Conservation (phyloP, 2,329 filamentous ascomycete genomes). For the Aschersonia sp. region DNA sequence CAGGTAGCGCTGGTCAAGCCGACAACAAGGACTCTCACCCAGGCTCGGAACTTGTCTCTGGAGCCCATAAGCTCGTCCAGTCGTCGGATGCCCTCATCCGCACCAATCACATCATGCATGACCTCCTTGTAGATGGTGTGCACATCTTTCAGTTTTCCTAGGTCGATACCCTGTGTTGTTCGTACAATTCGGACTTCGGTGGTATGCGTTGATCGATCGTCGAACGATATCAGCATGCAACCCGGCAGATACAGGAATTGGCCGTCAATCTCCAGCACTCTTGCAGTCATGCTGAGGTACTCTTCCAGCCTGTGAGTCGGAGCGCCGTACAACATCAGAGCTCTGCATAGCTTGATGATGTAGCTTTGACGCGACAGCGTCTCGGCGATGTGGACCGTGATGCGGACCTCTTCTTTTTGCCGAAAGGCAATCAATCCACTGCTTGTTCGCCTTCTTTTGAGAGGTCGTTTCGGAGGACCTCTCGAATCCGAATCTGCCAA, state of each 20-base stretch:
- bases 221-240: slow-evolving; percentile 87
- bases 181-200: slow-evolving; percentile 53
- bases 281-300: slow-evolving; percentile 73
- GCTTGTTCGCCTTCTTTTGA: slow-evolving; percentile 21
- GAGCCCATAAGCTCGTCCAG: slow-evolving; percentile 40
- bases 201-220: slow-evolving; percentile 51
- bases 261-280: slow-evolving; percentile 71
- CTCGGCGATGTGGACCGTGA: slow-evolving; percentile 40
- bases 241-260: slow-evolving; percentile 83
- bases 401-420: slow-evolving; percentile 29
- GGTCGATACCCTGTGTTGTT: slow-evolving; percentile 40
- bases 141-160: slow-evolving; percentile 45
- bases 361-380: slow-evolving; percentile 70
- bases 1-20: slow-evolving; percentile 59
- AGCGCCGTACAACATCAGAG: slow-evolving; percentile 76
- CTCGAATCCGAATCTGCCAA: slow-evolving; percentile 8
- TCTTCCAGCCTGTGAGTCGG: slow-evolving; percentile 83
- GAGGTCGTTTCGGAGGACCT: slow-evolving; percentile 15
- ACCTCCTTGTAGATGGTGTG: slow-evolving; percentile 52
- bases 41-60: slow-evolving; percentile 36
- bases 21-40: slow-evolving; percentile 47
- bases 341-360: slow-evolving; percentile 67
- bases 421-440: slow-evolving; percentile 21
- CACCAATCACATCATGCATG: slow-evolving; percentile 42
- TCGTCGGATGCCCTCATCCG: slow-evolving; percentile 39